phyloP scores from a whole-genome alignment of 768 basidiomycete genomes.

The Boletus bicolor region DNA sequence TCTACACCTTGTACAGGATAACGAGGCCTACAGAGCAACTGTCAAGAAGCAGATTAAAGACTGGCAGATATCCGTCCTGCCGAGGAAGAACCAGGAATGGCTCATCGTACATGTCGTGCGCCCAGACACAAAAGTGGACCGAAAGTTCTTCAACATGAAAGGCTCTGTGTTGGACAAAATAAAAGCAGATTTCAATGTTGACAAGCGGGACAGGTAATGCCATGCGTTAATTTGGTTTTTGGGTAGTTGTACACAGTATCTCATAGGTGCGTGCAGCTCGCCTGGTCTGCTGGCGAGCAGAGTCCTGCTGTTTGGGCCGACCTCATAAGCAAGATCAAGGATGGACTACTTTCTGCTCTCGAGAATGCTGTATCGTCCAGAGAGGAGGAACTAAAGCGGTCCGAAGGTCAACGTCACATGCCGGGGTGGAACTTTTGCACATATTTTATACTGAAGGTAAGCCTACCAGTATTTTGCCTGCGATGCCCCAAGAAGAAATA shows the following conservation, averaged over 20 bases:
- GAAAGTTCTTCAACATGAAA: constrained; percentile 80
- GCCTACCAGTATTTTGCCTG: constrained; percentile 12
- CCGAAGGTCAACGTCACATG: constrained; percentile 85
- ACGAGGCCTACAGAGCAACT: constrained; percentile 70
- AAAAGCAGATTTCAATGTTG: constrained; percentile 85
- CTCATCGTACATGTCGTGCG: constrained; percentile 83
- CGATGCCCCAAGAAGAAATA: not conserved
- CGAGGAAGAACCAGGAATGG: constrained; percentile 89
- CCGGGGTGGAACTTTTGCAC: constrained; percentile 99
- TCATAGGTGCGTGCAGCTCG: constrained; percentile 74
- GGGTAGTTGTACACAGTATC: constrained; percentile 15
- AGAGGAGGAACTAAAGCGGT: constrained; percentile 88
- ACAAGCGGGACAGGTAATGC: constrained; percentile 73
- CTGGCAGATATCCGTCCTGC: constrained; percentile 69
- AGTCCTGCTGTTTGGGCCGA: constrained; percentile 87
- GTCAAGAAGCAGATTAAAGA: constrained; percentile 88
- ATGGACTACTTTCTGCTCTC: constrained; percentile 81
- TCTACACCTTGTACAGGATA: constrained; percentile 40
- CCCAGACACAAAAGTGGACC: constrained; percentile 59
- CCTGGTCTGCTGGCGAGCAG: constrained; percentile 67
- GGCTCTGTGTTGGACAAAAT: constrained; percentile 86
- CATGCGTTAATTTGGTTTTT: constrained; percentile 3
- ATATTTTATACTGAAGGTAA: constrained; percentile 92
- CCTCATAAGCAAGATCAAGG: constrained; percentile 84
- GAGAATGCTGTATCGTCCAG: constrained; percentile 72